Evolutionary conservation across 306 rosid genomes (phyloP).

Genomic region (Psophocarpus tetragonolobus): DNA sequence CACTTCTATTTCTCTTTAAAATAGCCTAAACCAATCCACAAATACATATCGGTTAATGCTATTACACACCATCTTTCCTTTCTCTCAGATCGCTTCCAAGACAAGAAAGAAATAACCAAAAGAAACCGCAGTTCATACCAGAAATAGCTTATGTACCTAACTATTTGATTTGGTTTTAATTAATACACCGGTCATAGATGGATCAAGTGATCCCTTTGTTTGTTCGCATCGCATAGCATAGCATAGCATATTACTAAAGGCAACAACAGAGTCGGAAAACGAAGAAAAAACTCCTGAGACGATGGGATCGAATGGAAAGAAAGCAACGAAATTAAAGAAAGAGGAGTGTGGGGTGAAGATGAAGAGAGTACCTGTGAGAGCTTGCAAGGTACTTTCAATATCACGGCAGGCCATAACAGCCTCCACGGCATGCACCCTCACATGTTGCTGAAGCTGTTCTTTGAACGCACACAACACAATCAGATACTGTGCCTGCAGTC

Average conservation of each 20-base stretch:
- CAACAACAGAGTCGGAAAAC: background rate
- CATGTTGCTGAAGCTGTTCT: constrained; percentile 95
- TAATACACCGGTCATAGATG: background rate
- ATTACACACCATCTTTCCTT: constrained; percentile 19
- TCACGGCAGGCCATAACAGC: constrained; percentile 98
- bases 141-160: background rate
- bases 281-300: background rate
- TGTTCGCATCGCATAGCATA: too few species aligned
- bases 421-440: constrained; percentile 89
- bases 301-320: too few species aligned
- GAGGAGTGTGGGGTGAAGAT: too few species aligned
- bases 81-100: constrained; percentile 37
- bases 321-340: background rate
- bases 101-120: constrained; percentile 14
- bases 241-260: background rate
- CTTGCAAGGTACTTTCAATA: constrained; percentile 82
- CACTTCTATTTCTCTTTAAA: constrained; percentile 33
- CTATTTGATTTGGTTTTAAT: background rate
- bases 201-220: background rate
- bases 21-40: constrained; percentile 1
- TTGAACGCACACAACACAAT: constrained; percentile 70
- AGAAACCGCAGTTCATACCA: background rate
- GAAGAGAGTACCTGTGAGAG: constrained; percentile 65
- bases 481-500: constrained; percentile 70
- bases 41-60: background rate